These are phyloP conservation scores for Porogramme epimiltina DNA, from an alignment of 1,284 basidiomycete genomes.

Conservation along the genomic window DNA sequence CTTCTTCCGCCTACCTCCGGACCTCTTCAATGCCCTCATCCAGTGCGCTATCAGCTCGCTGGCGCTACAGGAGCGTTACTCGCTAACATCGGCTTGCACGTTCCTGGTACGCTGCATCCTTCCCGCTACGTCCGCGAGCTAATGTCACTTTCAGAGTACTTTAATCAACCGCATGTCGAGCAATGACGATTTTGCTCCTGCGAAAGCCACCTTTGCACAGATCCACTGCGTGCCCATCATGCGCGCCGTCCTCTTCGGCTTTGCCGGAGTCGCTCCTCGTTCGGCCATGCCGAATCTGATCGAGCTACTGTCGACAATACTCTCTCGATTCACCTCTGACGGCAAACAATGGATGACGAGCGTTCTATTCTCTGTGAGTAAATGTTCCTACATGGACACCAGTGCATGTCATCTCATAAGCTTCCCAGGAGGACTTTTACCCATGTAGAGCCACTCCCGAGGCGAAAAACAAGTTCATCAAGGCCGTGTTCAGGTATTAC, in stretches of 20 bases:
- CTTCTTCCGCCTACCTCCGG: slow-evolving; percentile 70
- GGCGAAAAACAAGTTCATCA: slow-evolving; percentile 79
- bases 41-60: slow-evolving; percentile 73
- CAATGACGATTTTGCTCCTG: slow-evolving; percentile 52
- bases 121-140: neutral
- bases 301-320: slow-evolving; percentile 72
- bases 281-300: slow-evolving; percentile 84
- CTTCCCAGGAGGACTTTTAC: slow-evolving; percentile 59
- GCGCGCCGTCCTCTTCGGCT: slow-evolving; percentile 71
- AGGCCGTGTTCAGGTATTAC: slow-evolving; percentile 68
- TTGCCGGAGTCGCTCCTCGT: slow-evolving; percentile 80
- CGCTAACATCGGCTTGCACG: slow-evolving; percentile 77
- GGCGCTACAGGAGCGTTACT: slow-evolving; percentile 84
- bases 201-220: slow-evolving; percentile 52
- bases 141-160: slow-evolving; percentile 42
- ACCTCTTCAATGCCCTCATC: slow-evolving; percentile 71
- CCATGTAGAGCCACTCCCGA: slow-evolving; percentile 64
- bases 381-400: too few relatives aligned
- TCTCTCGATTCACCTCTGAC: slow-evolving; percentile 54
- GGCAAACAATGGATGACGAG: slow-evolving; percentile 71
- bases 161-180: slow-evolving; percentile 64
- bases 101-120: slow-evolving; percentile 67
- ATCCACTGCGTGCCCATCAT: slow-evolving; percentile 72
- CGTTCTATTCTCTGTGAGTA: slow-evolving; percentile 68
- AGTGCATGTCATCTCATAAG: neutral